Evolutionary conservation across 106 monocot species (phyloP).

Genomic region (Allium fistulosum): DNA sequence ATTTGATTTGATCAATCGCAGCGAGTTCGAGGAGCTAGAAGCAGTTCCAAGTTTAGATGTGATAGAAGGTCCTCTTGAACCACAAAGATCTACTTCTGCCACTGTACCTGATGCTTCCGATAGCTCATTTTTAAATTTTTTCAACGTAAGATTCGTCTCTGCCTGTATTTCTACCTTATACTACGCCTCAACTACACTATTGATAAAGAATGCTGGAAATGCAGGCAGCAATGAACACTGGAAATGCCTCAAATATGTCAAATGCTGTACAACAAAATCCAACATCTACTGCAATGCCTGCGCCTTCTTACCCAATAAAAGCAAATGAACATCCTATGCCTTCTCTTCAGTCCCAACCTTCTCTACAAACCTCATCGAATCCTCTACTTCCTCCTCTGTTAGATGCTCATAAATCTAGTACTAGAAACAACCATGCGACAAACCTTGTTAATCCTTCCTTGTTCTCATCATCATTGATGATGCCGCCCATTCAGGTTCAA

Average conservation of each 20-base stretch:
- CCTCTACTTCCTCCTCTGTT: slow-evolving; percentile 26
- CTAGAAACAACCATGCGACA: slow-evolving; percentile 8
- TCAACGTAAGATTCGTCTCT: slow-evolving; percentile 24
- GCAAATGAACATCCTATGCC: slow-evolving; percentile 21
- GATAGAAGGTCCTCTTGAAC: slow-evolving; percentile 58
- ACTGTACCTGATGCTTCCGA: slow-evolving; percentile 24
- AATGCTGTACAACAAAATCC: slow-evolving; percentile 21
- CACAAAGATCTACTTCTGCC: slow-evolving; percentile 23
- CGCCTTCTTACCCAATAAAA: slow-evolving; percentile 23
- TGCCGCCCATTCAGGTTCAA: slow-evolving; percentile 19
- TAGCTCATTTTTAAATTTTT: slow-evolving; percentile 36
- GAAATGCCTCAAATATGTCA: slow-evolving; percentile 21
- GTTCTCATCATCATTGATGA: slow-evolving; percentile 50
- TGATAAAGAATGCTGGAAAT: background rate
- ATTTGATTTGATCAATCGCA: slow-evolving; percentile 8
- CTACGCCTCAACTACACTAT: too few relatives aligned
- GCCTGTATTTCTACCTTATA: too few relatives aligned
- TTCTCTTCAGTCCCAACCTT: slow-evolving; percentile 19
- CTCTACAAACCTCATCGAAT: slow-evolving; percentile 23
- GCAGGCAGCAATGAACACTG: slow-evolving; percentile 47
- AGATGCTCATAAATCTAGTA: slow-evolving; percentile 30
- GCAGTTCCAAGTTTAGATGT: slow-evolving; percentile 42
- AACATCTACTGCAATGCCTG: slow-evolving; percentile 14
- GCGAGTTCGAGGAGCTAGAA: slow-evolving; percentile 64
- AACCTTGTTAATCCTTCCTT: slow-evolving; percentile 74